A percentile compares a stretch with the other conserved stretches of the same genome.
phyloP scores from a whole-genome alignment of 257 asterid genomes.

The Salvia splendens region DNA sequence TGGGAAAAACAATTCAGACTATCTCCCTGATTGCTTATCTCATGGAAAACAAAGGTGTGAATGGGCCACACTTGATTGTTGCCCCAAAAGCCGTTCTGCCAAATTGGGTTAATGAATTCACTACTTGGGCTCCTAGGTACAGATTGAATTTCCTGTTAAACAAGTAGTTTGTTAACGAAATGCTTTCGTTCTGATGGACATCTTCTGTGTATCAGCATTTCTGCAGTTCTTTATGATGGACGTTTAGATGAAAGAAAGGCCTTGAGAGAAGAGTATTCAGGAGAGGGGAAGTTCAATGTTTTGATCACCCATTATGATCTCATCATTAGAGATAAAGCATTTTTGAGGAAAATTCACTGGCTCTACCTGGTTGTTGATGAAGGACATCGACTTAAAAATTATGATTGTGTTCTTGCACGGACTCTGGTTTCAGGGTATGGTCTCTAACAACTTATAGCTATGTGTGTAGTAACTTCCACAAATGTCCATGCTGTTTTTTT shows the following conservation, averaged over 20 bases:
- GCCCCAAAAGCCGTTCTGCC: constrained; percentile 99
- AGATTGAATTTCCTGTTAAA: constrained; percentile 21
- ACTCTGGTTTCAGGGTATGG: constrained; percentile 87
- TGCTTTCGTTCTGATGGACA: constrained; percentile 38
- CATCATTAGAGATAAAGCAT: constrained; percentile 88
- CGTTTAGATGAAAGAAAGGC: constrained; percentile 94
- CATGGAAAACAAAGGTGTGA: constrained; percentile 87
- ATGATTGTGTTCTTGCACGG: constrained; percentile 87
- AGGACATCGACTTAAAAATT: constrained; percentile 96
- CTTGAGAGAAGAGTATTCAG: constrained; percentile 79
- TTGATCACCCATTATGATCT: constrained; percentile 97
- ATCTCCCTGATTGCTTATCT: constrained; percentile 91
- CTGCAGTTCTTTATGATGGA: constrained; percentile 92
- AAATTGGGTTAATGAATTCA: constrained; percentile 87
- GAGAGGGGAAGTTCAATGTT: constrained; percentile 94
- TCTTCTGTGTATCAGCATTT: constrained; percentile 59
- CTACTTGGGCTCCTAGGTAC: constrained; percentile 94
- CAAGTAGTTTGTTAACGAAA: constrained; percentile 28
- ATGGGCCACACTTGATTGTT: constrained; percentile 98
- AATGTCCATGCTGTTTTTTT: constrained; percentile 1
- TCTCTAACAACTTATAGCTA: constrained; percentile 26
- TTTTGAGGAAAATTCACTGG: constrained; percentile 90
- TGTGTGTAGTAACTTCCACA: neutral
- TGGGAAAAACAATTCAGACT: constrained; percentile 97
- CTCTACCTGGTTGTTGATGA: constrained; percentile 92